A percentile compares a stretch with the other conserved stretches of the same genome.
Conservation (phyloP, 2,329 filamentous ascomycete genomes). For the Pseudonectria buxi region DNA sequence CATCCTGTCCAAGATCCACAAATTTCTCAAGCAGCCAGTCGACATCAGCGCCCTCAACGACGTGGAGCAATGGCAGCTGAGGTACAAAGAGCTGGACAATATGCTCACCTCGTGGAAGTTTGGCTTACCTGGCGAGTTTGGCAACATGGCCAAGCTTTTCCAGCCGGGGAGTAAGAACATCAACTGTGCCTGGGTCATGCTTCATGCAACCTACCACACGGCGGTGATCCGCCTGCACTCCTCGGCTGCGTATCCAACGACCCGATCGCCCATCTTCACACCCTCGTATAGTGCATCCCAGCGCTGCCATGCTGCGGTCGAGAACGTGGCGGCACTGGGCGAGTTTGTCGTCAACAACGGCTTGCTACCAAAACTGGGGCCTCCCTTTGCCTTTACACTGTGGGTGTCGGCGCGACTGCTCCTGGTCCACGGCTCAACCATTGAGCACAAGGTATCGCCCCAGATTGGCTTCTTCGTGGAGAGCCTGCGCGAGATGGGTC, state of each 20-base stretch:
- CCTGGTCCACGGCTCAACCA: slow-evolving; percentile 84
- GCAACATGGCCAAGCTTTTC: slow-evolving; percentile 75
- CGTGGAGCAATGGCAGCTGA: slow-evolving; percentile 82
- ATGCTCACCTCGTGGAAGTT: slow-evolving; percentile 79
- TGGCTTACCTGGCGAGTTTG: slow-evolving; percentile 73
- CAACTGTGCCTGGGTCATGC: slow-evolving; percentile 82
- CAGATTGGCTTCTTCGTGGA: slow-evolving; percentile 79
- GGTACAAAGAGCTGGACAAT: slow-evolving; percentile 78
- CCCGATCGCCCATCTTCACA: slow-evolving; percentile 80
- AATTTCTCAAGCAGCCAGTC: slow-evolving; percentile 81
- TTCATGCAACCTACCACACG: slow-evolving; percentile 85
- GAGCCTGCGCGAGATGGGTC: slow-evolving; percentile 71
- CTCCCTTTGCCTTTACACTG: slow-evolving; percentile 84
- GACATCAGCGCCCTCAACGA: slow-evolving; percentile 79
- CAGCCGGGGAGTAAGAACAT: slow-evolving; percentile 62
- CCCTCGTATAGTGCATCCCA: slow-evolving; percentile 82
- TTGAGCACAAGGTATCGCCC: slow-evolving; percentile 73
- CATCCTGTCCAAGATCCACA: slow-evolving; percentile 80
- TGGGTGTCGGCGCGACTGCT: slow-evolving; percentile 87
- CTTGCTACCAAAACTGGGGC: slow-evolving; percentile 73
- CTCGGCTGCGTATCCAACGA: slow-evolving; percentile 86
- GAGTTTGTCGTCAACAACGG: slow-evolving; percentile 70
- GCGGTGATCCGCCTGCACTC: slow-evolving; percentile 87
- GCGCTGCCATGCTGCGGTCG: slow-evolving; percentile 74
- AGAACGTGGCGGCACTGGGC: slow-evolving; percentile 71